These are phyloP conservation scores for Amanita rubescens DNA, from an alignment of 768 basidiomycete species.

Conservation along the genomic window DNA sequence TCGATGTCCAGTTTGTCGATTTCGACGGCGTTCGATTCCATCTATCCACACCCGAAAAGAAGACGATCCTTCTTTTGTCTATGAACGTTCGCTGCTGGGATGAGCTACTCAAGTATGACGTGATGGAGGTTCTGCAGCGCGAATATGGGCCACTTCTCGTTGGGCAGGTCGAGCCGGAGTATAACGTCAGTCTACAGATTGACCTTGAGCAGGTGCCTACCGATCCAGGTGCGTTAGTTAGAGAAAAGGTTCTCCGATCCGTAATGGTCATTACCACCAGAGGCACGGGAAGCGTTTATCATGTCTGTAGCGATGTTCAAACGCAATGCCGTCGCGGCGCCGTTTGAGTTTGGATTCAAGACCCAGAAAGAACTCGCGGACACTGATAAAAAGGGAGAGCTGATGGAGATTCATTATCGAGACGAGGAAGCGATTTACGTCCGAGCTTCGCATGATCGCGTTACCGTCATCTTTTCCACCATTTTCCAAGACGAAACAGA, in stretches of 20 bases:
- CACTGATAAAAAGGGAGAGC: slow-evolving; percentile 63
- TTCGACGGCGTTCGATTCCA: slow-evolving; percentile 96
- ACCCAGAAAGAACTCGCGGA: slow-evolving; percentile 79
- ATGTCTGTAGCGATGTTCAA: slow-evolving; percentile 80
- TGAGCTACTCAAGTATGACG: slow-evolving; percentile 85
- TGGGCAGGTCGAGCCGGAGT: slow-evolving; percentile 73
- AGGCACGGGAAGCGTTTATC: slow-evolving; percentile 72
- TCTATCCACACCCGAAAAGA: slow-evolving; percentile 80
- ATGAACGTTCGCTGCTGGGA: slow-evolving; percentile 99
- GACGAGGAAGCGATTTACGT: slow-evolving; percentile 97
- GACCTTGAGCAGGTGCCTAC: slow-evolving; percentile 81
- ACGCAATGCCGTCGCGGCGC: slow-evolving; percentile 89
- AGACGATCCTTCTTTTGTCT: slow-evolving; percentile 76
- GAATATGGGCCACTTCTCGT: slow-evolving; percentile 77
- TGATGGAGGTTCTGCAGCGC: slow-evolving; percentile 63
- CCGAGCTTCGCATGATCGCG: slow-evolving; percentile 88
- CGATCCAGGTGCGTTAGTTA: slow-evolving; percentile 66
- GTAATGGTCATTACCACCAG: slow-evolving; percentile 37
- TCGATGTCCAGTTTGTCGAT: slow-evolving; percentile 97
- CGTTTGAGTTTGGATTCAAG: slow-evolving; percentile 84
- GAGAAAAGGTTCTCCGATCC: no score
- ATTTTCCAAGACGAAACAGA: slow-evolving; percentile 97
- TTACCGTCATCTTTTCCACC: slow-evolving; percentile 96
- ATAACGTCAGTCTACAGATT: slow-evolving; percentile 80
- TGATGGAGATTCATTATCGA: slow-evolving; percentile 92